Evolutionary conservation across 2,329 filamentous ascomycete species (phyloP).

Genomic region (Graphiopsis chlorocephala): DNA sequence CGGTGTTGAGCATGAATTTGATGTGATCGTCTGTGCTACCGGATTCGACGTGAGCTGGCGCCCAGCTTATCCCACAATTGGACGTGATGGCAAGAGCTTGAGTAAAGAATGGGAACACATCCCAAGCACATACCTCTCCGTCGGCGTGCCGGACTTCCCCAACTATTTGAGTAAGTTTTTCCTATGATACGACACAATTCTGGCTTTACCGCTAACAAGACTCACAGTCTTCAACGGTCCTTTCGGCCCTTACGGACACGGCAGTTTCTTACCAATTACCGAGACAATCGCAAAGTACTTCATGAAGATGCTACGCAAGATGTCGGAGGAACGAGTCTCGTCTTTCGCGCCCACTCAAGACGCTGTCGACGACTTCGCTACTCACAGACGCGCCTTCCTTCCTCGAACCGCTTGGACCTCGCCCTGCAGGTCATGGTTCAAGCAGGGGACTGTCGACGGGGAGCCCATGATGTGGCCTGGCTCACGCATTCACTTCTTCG

Average conservation of each 20-base stretch:
- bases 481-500: conserved; percentile 50
- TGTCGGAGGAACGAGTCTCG: conserved; percentile 50
- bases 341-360: conserved; percentile 41
- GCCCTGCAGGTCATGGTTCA: conserved; percentile 48
- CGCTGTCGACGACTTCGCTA: too few relatives aligned
- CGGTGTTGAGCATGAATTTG: conserved; percentile 37
- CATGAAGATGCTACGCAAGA: conserved; percentile 50
- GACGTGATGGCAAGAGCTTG: conserved; percentile 34
- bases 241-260: too few relatives aligned
- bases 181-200: conserved; percentile 44
- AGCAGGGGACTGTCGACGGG: conserved; percentile 36
- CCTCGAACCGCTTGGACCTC: too few relatives aligned
- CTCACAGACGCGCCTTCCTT: too few relatives aligned
- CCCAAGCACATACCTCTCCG: conserved; percentile 38
- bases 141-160: conserved; percentile 27
- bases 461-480: conserved; percentile 47
- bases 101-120: conserved; percentile 20
- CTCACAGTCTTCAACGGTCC: too few relatives aligned
- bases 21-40: conserved; percentile 43
- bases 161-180: conserved; percentile 40
- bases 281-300: conserved; percentile 50
- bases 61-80: conserved; percentile 37
- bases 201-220: conserved; percentile 42
- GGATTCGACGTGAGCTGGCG: conserved; percentile 39
- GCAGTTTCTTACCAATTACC: too few relatives aligned